Evolutionary conservation across 148 eudicot species (phyloP).

Genomic region (Rheum nobile): DNA sequence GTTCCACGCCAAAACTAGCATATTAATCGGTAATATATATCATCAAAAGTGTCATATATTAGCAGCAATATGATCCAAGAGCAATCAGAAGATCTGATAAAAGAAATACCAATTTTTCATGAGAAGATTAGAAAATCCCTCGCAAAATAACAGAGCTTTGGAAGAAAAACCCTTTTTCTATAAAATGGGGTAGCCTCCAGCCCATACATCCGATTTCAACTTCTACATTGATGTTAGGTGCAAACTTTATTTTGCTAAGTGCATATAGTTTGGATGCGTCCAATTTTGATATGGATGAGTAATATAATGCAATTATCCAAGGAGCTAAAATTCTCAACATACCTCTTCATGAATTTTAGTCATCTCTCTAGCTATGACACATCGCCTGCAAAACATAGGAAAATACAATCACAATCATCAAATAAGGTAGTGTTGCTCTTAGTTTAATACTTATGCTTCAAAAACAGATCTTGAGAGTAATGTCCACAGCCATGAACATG

Average conservation of each 20-base stretch:
- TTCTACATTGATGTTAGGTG: not conserved
- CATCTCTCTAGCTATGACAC: slow-evolving; percentile 94
- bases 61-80: not conserved
- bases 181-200: not conserved
- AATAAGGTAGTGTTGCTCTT: not conserved
- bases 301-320: not conserved
- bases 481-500: not conserved
- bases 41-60: not conserved
- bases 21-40: not conserved
- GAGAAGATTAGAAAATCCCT: not conserved
- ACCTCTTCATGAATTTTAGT: slow-evolving; percentile 99
- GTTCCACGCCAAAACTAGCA: slow-evolving; percentile 94
- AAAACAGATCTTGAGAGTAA: not conserved
- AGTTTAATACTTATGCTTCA: not conserved
- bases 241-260: not conserved
- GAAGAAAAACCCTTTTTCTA: not conserved
- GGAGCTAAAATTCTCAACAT: slow-evolving; percentile 1
- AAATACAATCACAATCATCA: slow-evolving; percentile 8
- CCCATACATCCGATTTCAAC: not conserved
- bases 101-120: not conserved
- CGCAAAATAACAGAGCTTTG: not conserved
- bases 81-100: not conserved
- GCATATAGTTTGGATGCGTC: not conserved
- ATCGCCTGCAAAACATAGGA: slow-evolving; percentile 44
- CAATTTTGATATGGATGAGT: not conserved